A percentile compares a stretch with the other conserved stretches of the same genome.
Evolutionary conservation across 495 filamentous ascomycete genomes (phyloP).

Genomic region (Penicillium simplicissimum): DNA sequence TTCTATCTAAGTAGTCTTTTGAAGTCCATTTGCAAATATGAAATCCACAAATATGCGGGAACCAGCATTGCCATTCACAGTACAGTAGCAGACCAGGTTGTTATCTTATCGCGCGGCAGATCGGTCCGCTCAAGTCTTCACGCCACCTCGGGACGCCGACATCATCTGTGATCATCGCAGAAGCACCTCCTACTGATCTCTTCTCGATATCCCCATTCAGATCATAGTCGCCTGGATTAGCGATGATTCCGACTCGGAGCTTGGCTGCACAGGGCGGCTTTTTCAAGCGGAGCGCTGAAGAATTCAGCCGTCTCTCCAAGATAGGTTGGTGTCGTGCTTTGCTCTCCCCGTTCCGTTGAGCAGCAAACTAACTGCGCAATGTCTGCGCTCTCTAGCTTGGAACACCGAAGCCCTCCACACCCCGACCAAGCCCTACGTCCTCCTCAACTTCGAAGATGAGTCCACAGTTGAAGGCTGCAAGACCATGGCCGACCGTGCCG

Average conservation of each 20-base stretch:
- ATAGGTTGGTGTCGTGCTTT: conserved; percentile 48
- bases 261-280: conserved; percentile 55
- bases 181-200: not conserved
- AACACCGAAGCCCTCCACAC: conserved; percentile 50
- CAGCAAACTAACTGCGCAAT: conserved; percentile 13
- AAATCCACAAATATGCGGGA: not conserved
- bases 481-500: conserved; percentile 79
- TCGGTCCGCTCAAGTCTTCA: conserved; percentile 14
- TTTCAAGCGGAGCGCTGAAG: conserved; percentile 62
- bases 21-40: not conserved
- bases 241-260: conserved; percentile 52
- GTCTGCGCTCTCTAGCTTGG: conserved; percentile 36
- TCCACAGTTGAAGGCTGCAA: conserved; percentile 67
- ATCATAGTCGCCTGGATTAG: not conserved
- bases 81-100: not conserved
- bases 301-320: conserved; percentile 59
- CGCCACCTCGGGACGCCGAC: conserved; percentile 18
- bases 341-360: not conserved
- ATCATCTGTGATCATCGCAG: conserved; percentile 14
- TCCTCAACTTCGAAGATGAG: conserved; percentile 62
- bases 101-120: conserved; percentile 29
- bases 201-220: not conserved
- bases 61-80: not conserved
- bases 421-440: conserved; percentile 49
- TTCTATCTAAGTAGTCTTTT: not conserved